Percentiles rank a stretch among this genome's conserved stretches.
Evolutionary conservation across 192 early-diverging fungal genomes (phyloP).

Genomic region (Podila minutissima): DNA sequence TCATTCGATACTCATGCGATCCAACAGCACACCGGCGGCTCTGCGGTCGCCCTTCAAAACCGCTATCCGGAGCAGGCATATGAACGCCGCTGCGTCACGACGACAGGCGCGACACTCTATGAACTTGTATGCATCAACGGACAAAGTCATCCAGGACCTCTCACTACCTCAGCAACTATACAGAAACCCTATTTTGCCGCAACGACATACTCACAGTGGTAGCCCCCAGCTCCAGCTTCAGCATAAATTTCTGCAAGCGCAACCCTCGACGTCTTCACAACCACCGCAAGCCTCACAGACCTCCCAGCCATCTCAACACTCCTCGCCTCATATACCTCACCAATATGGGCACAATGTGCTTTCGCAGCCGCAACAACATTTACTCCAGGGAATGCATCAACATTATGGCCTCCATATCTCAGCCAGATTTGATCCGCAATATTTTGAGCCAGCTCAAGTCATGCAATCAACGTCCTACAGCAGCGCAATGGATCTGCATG

Average conservation of each 20-base stretch:
- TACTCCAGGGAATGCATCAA: neutral
- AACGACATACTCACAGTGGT: constrained; percentile 17
- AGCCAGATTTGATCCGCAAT: neutral
- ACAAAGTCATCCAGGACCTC: constrained; percentile 45
- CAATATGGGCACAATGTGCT: neutral
- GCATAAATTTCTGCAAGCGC: constrained; percentile 30
- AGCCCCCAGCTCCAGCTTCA: constrained; percentile 37
- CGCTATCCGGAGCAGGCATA: constrained; percentile 22
- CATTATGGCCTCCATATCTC: neutral
- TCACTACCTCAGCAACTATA: constrained; percentile 43
- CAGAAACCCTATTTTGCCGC: constrained; percentile 31
- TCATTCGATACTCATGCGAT: constrained; percentile 30
- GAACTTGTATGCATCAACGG: constrained; percentile 44
- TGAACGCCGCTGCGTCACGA: constrained; percentile 23
- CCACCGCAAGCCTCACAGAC: neutral
- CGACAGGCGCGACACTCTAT: constrained; percentile 30
- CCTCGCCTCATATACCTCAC: neutral
- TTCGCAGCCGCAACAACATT: neutral
- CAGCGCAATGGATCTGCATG: neutral
- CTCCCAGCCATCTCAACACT: neutral
- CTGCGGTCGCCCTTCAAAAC: constrained; percentile 23
- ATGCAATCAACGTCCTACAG: constrained; percentile 1
- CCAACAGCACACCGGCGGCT: constrained; percentile 42
- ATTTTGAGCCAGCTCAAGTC: neutral
- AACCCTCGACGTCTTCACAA: constrained; percentile 7